phyloP scores from a whole-genome alignment of 176 grass and related monocot species.

The Alloteropsis semialata region DNA sequence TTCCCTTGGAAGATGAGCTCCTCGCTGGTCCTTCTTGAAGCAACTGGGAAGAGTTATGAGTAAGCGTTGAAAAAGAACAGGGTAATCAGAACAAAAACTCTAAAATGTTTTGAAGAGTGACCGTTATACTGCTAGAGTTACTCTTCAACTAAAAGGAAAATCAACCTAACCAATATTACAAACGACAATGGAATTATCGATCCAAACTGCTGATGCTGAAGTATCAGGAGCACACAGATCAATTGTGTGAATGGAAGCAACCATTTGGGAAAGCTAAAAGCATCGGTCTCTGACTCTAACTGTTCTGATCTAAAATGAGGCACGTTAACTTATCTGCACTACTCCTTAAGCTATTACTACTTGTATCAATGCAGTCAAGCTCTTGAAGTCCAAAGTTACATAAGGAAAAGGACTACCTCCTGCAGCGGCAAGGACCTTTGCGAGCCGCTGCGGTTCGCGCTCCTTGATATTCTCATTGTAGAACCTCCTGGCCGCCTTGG shows the following conservation, averaged over 20 bases:
- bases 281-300: not conserved
- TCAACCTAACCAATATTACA: not conserved
- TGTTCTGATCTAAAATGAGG: not conserved
- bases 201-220: not conserved
- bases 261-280: not conserved
- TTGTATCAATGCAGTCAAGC: not conserved
- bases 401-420: conserved; percentile 50
- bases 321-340: not conserved
- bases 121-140: not conserved
- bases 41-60: conserved; percentile 51
- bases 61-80: not conserved
- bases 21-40: conserved; percentile 84
- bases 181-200: not conserved
- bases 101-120: not conserved
- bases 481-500: conserved; percentile 91
- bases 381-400: not conserved
- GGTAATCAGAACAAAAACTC: not conserved
- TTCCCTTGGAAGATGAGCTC: conserved; percentile 97
- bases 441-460: conserved; percentile 55
- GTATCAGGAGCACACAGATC: not conserved
- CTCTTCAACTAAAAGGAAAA: not conserved
- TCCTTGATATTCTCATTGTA: conserved; percentile 81
- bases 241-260: not conserved
- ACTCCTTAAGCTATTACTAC: not conserved
- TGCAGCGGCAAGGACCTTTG: conserved; percentile 77